Evolutionary conservation across 83 land plant species (phyloP).

Genomic region (Picea abies): DNA sequence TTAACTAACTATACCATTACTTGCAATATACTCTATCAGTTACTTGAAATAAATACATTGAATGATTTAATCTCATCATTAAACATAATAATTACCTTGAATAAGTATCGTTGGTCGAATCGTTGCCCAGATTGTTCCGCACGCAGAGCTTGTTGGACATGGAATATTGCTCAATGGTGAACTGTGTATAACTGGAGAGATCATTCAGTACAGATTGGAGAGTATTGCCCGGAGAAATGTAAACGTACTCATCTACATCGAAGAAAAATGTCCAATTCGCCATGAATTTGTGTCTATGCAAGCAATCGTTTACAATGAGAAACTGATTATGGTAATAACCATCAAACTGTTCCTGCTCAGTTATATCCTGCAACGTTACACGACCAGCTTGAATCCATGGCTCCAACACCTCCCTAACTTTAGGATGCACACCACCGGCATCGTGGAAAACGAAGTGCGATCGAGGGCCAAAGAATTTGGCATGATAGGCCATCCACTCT

Average conservation of each 20-base stretch:
- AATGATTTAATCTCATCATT: background rate
- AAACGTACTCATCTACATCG: constrained; percentile 90
- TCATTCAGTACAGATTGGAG: constrained; percentile 36
- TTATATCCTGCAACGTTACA: constrained; percentile 78
- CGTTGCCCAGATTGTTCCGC: constrained; percentile 10
- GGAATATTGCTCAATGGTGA: constrained; percentile 78
- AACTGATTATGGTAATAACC: constrained; percentile 98
- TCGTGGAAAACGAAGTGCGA: constrained; percentile 79
- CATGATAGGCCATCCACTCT: constrained; percentile 87
- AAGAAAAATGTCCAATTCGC: constrained; percentile 95
- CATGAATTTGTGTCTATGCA: constrained; percentile 67
- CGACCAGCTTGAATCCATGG: constrained; percentile 75
- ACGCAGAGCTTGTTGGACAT: constrained; percentile 74
- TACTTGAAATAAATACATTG: background rate
- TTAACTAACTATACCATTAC: background rate
- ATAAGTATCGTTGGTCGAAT: constrained; percentile 19
- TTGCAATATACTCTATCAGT: background rate
- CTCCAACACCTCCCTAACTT: constrained; percentile 42
- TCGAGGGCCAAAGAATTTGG: constrained; percentile 52
- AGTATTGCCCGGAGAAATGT: constrained; percentile 35
- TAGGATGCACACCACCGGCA: constrained; percentile 63
- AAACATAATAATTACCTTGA: constrained; percentile 1
- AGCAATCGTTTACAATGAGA: constrained; percentile 88
- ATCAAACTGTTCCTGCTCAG: constrained; percentile 78
- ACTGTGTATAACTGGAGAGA: constrained; percentile 46